phyloP scores from a whole-genome alignment of 257 asterid species.

The Striga asiatica region DNA sequence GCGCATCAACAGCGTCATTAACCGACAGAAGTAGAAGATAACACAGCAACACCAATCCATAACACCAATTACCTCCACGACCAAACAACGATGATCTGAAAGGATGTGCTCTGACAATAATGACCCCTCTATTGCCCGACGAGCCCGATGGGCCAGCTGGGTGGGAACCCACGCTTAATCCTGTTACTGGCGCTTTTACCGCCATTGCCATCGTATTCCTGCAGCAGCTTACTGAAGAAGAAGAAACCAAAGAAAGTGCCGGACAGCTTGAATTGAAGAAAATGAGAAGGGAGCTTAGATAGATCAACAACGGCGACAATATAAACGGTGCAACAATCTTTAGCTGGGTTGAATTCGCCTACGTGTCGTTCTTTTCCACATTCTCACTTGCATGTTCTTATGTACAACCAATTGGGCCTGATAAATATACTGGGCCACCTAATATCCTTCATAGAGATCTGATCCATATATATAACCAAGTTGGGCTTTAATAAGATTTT shows the following conservation, averaged over 20 bases:
- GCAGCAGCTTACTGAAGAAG: conserved; percentile 19
- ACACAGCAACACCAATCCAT: background rate
- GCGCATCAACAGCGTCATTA: conserved; percentile 6
- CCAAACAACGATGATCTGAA: conserved; percentile 54
- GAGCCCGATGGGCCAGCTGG: conserved; percentile 39
- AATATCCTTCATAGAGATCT: too few relatives aligned
- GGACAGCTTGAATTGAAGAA: background rate
- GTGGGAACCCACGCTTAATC: conserved; percentile 42
- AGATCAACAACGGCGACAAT: too few relatives aligned
- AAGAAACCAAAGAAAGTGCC: background rate
- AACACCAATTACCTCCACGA: conserved; percentile 44
- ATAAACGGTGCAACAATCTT: too few relatives aligned
- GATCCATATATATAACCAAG: too few relatives aligned
- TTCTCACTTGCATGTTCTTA: too few relatives aligned
- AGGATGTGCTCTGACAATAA: conserved; percentile 24
- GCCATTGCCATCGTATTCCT: conserved; percentile 60
- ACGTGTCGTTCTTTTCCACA: too few relatives aligned
- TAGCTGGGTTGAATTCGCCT: too few relatives aligned
- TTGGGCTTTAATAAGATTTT: too few relatives aligned
- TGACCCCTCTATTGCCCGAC: conserved; percentile 30
- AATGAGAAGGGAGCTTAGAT: too few relatives aligned
- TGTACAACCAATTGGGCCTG: too few relatives aligned
- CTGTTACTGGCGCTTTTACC: conserved; percentile 40
- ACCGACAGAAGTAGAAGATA: background rate
- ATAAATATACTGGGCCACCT: too few relatives aligned